phyloP scores from a whole-genome alignment of 129 eudicot genomes.

The Solidago caesia region DNA sequence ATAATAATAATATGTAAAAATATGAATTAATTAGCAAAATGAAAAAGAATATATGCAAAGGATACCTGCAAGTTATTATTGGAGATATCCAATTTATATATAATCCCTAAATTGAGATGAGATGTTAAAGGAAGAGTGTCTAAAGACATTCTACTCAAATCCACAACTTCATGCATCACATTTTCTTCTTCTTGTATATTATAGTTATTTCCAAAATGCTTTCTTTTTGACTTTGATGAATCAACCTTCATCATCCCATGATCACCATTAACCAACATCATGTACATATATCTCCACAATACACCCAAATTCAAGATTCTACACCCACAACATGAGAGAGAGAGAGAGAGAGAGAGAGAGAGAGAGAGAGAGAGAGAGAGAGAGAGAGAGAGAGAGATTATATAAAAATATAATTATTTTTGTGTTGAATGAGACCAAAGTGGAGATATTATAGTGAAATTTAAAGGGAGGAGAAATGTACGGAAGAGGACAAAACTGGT shows the following conservation, averaged over 20 bases:
- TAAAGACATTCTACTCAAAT: constrained; percentile 67
- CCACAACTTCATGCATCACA: constrained; percentile 50
- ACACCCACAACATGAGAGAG: constrained; percentile 7
- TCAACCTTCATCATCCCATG: constrained; percentile 36
- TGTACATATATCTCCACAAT: constrained; percentile 7
- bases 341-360: constrained; percentile 16
- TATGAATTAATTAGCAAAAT: not conserved
- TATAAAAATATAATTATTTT: too few species aligned
- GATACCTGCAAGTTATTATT: constrained; percentile 87
- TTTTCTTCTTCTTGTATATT: constrained; percentile 19
- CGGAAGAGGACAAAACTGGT: constrained; percentile 28
- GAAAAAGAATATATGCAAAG: not conserved
- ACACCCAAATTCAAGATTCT: constrained; percentile 15
- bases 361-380: too few species aligned
- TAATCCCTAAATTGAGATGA: constrained; percentile 49
- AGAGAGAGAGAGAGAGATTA: constrained; percentile 16
- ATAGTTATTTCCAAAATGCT: constrained; percentile 30
- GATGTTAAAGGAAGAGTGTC: constrained; percentile 54
- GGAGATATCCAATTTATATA: constrained; percentile 75
- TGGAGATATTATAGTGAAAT: constrained; percentile 42
- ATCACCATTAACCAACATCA: constrained; percentile 32
- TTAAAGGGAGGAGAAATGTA: constrained; percentile 37
- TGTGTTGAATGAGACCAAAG: constrained; percentile 37
- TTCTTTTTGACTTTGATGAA: constrained; percentile 29
- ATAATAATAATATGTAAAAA: not conserved